These are phyloP conservation scores for Sugiyamaella sp. DNA, from an alignment of 1,139 yeast species.

Conservation along the genomic window DNA sequence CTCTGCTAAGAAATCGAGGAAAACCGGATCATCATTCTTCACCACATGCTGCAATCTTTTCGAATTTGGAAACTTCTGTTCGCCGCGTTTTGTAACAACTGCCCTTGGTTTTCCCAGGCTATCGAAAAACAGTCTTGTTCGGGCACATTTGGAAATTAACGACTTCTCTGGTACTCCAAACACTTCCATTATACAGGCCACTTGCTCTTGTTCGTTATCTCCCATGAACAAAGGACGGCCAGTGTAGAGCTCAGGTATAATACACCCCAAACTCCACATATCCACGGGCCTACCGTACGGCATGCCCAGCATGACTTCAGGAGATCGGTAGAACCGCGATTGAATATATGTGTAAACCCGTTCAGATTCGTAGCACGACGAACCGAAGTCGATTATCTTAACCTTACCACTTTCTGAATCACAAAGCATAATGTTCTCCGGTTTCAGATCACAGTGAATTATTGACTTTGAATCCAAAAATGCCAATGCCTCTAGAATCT, in stretches of 20 bases:
- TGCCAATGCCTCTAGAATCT: slow-evolving; percentile 61
- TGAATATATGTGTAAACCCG: slow-evolving; percentile 93
- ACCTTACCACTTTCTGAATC: slow-evolving; percentile 83
- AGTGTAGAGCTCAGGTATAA: slow-evolving; percentile 63
- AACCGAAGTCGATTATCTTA: slow-evolving; percentile 94
- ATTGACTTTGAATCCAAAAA: slow-evolving; percentile 60
- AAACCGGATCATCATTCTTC: slow-evolving; percentile 33
- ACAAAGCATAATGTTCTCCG: slow-evolving; percentile 85
- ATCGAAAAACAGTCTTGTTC: slow-evolving; percentile 47
- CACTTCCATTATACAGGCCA: slow-evolving; percentile 59
- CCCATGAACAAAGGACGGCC: slow-evolving; percentile 76
- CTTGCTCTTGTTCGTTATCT: slow-evolving; percentile 66
- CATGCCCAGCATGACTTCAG: slow-evolving; percentile 83
- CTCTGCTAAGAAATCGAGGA: slow-evolving; percentile 43
- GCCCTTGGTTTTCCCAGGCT: slow-evolving; percentile 48
- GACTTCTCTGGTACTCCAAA: slow-evolving; percentile 62
- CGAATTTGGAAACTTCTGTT: slow-evolving; percentile 41
- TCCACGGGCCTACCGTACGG: slow-evolving; percentile 70
- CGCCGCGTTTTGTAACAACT: slow-evolving; percentile 41
- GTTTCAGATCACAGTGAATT: slow-evolving; percentile 89
- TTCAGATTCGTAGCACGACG: slow-evolving; percentile 90
- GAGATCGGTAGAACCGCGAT: slow-evolving; percentile 92
- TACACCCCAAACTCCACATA: slow-evolving; percentile 79
- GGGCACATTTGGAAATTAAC: slow-evolving; percentile 45
- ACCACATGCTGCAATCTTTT: slow-evolving; percentile 37